Base-by-base conservation (phyloP, 2,329 filamentous ascomycete genomes). In the Ophiostoma ips region DNA sequence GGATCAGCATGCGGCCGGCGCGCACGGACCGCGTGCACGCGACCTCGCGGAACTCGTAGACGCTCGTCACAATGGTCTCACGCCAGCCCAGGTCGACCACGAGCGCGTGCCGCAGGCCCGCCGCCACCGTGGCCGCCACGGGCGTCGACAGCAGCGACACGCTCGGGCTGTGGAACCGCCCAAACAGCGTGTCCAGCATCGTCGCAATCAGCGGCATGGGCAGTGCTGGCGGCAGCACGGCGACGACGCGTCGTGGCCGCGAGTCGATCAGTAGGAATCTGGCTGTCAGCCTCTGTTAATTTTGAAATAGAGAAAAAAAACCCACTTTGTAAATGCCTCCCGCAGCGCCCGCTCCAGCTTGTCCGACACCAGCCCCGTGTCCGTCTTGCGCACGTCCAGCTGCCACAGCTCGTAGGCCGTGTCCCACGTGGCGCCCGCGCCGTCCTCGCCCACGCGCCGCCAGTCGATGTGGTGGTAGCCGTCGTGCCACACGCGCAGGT, bases 21-120 rank as follows among this genome's bases (percentile, higher is more conserved):
- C 92, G 75, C 13, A 86, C 72, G 36, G 78, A 90, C 49, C 86
- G 75, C 51, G 72, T 77, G 49, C 78, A 79, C 15, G 74, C 71
- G 1, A 95, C 78, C 62, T 94, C 88, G 49, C 86, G 81, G 63
- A 88, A 95, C 66, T 98, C 92, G 61, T 89, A 96, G 7, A 96
- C 74, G 6, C 82, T 84, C 0, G 87, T 94, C 19, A 94, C 77
- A 0, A 83, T 76, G 0, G 89, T 94, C 64, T 96, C 92, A 38
- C 81, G 75, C 92, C 92, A 98, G 40, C 90, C 92, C 53, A 98
- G 74, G 60, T 98, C 88, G 35, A 98, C 72, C 0, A 96, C 79
- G 38, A 98, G 65, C 1, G 83, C 87, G n/a, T 86, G 87, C 13
- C 92, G 80, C 37, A 94, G 69, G 1, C 92, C 92, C 6, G 89